Base-by-base conservation (phyloP, 2,329 filamentous ascomycete species). In the Chrysoporthe austroafricana region DNA sequence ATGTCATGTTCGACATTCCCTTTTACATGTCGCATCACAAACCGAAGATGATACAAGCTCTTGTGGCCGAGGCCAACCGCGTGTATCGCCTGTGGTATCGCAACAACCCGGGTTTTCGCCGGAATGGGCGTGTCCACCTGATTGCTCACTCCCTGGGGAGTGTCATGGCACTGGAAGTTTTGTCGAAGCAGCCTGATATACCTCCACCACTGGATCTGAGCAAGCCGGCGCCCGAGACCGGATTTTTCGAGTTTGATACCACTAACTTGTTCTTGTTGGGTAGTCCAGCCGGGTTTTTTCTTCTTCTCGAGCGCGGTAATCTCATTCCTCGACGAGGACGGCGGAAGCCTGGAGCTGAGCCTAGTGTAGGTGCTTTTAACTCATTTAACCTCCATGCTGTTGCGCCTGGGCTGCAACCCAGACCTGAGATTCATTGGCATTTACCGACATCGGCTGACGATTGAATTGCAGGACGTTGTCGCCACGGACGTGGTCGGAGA, bases 1-100 rank as follows among this genome's bases (percentile, higher is more conserved):
- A 99, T 77, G 93, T 99, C 73, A 97, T 99, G 93, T 90, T 98
- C 62, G 96, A 99, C 76, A 95, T 99, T 62, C 96, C 96, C 0
- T 98, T 97, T 76, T 99, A 98, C 80, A 90, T 99, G 80, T 98
- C 95, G 0, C 92, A 96, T 68, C 95, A 98, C 79, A 97, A 98
- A 74, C 88, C 90, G 4, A 97, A 94, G 78, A 98, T 99, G 94
- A 91, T 97, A 62, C 86, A 90, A 56, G 94, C 96, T 1, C 89
- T 97, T 60, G 90, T 97, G 52, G 86, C 86, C 68, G 96, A 99
- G 80, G 95, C 96, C 8, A 99, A 99, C 75, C 88, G 95, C 5
- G 92, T 99, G n/a, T 98, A 97, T 76, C 88, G 92, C 21, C 85
- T 98, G 1, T 99, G 96, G 96, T 97, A 94, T 75, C 86, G 86